Conservation (phyloP, 2,329 filamentous ascomycete species). For the Colletotrichum shisoi region DNA sequence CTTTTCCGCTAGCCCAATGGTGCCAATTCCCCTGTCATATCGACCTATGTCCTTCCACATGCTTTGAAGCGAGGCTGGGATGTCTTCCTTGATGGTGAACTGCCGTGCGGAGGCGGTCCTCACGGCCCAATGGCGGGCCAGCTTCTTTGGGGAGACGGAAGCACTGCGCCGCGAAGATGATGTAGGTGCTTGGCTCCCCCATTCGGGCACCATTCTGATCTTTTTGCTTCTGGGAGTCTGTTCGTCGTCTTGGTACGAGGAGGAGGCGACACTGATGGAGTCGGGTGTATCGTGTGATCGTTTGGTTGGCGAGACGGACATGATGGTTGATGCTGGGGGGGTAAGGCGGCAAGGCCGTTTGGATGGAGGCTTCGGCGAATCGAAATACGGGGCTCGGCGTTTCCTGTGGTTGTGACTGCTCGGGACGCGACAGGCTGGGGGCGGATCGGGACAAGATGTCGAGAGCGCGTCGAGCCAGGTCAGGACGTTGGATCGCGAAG, state of each 20-base stretch:
- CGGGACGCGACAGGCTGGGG: not conserved
- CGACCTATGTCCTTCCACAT: not conserved
- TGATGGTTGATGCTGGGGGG: not conserved
- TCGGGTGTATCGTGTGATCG: not conserved
- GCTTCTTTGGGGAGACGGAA: slow-evolving; percentile 5
- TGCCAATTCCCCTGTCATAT: not conserved
- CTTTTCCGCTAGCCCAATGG: not conserved
- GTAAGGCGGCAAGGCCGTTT: not conserved
- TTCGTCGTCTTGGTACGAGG: not conserved
- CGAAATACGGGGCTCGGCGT: not conserved
- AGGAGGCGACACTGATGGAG: not conserved
- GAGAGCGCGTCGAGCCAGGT: too few species aligned
- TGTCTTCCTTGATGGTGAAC: not conserved
- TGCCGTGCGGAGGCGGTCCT: not conserved
- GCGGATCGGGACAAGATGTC: not conserved
- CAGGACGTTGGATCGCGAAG: too few species aligned
- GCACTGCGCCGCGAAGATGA: not conserved
- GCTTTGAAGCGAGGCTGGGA: not conserved
- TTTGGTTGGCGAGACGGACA: not conserved
- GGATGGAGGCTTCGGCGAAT: not conserved
- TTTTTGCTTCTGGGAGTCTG: slow-evolving; percentile 6
- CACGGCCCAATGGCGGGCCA: not conserved
- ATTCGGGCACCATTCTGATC: not conserved
- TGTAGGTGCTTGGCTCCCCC: not conserved
- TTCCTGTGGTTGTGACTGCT: not conserved